Percentiles rank a stretch among this genome's conserved stretches.
phyloP scores from a whole-genome alignment of 345 rosid genomes.

The Boechera divaricarpa region DNA sequence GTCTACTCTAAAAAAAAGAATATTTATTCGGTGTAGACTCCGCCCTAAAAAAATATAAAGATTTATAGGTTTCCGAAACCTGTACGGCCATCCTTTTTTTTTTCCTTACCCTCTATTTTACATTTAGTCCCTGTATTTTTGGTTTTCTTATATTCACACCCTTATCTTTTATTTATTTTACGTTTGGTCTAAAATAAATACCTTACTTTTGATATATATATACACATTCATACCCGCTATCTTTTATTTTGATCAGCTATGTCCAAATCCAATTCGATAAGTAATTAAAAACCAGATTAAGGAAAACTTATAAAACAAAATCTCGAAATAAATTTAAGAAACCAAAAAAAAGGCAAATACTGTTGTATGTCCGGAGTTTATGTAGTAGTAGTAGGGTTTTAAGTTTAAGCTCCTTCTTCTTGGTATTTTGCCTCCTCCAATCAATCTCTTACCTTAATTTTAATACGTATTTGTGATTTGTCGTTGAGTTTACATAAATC shows the following conservation, averaged over 20 bases:
- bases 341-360: background rate
- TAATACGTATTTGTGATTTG: background rate
- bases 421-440: background rate
- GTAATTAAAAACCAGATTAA: background rate
- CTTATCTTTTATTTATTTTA: background rate
- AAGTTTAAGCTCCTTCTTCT: background rate
- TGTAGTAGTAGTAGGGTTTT: constrained; percentile 28
- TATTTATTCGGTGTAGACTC: too few relatives aligned
- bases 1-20: too few relatives aligned
- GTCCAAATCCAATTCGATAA: background rate
- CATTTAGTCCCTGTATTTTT: background rate
- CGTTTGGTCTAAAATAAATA: background rate
- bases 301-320: background rate
- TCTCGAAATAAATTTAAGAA: background rate
- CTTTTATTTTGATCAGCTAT: background rate
- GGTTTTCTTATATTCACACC: background rate
- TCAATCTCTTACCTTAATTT: background rate
- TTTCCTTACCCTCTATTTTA: too few relatives aligned
- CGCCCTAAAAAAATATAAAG: too few relatives aligned
- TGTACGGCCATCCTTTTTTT: too few relatives aligned
- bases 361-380: background rate
- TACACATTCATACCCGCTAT: constrained; percentile 15
- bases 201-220: background rate
- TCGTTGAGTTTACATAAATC: background rate
- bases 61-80: too few relatives aligned